These are phyloP conservation scores for Aspergillus jensenii DNA, from an alignment of 2,329 filamentous ascomycete species.

Conservation along the genomic window DNA sequence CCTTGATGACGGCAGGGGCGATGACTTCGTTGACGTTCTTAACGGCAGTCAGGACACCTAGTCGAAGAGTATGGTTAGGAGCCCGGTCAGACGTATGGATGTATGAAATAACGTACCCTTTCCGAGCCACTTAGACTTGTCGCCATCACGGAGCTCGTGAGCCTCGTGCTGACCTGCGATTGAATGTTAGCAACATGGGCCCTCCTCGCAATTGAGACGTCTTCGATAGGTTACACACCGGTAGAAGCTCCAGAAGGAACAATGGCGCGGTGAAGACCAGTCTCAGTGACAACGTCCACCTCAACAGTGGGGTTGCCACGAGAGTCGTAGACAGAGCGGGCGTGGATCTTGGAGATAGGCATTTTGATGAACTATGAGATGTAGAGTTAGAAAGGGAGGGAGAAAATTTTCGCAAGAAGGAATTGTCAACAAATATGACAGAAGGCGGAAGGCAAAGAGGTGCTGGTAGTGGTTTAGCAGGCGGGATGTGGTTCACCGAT, in stretches of 20 bases:
- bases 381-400: slow-evolving; percentile 26
- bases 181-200: slow-evolving; percentile 21
- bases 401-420: slow-evolving; percentile 18
- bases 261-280: slow-evolving; percentile 94
- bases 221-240: slow-evolving; percentile 56
- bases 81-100: not conserved
- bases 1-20: slow-evolving; percentile 77
- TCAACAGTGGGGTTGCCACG: slow-evolving; percentile 97
- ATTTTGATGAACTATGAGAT: slow-evolving; percentile 57
- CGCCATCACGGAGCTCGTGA: slow-evolving; percentile 85
- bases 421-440: slow-evolving; percentile 20
- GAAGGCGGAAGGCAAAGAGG: slow-evolving; percentile 13
- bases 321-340: slow-evolving; percentile 97
- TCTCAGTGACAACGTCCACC: slow-evolving; percentile 95
- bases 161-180: slow-evolving; percentile 79
- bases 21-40: slow-evolving; percentile 82
- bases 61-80: slow-evolving; percentile 4
- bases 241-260: slow-evolving; percentile 96
- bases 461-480: slow-evolving; percentile 32
- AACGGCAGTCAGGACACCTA: slow-evolving; percentile 74
- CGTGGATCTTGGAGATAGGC: slow-evolving; percentile 87
- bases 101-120: slow-evolving; percentile 60
- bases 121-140: slow-evolving; percentile 81
- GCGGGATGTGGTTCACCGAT: slow-evolving; percentile 40
- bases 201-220: not conserved